Evolutionary conservation across 2,329 filamentous ascomycete genomes (phyloP).

Genomic region (Pyrenochaeta sp.): DNA sequence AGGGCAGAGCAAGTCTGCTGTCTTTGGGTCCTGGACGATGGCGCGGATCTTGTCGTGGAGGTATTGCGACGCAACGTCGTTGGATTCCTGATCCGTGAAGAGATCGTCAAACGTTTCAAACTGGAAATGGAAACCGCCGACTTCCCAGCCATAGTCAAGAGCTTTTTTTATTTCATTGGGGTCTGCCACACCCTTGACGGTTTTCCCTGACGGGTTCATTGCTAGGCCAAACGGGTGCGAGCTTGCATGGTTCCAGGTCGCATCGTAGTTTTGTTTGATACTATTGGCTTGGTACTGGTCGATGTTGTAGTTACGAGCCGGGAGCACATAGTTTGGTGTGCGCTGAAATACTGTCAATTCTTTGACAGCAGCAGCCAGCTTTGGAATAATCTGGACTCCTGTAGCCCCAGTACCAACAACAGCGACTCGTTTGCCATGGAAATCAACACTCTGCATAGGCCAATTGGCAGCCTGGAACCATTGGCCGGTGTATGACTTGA

Average conservation of each 20-base stretch:
- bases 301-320: slow-evolving; percentile 27
- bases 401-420: slow-evolving; percentile 68
- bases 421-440: slow-evolving; percentile 62
- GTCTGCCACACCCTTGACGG: no score
- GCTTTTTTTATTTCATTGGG: neutral
- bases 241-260: no score
- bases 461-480: neutral
- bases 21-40: neutral
- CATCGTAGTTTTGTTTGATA: no score
- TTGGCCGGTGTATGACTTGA: neutral
- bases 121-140: neutral
- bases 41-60: neutral
- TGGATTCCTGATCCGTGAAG: neutral
- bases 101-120: neutral
- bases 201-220: no score
- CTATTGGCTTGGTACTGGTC: slow-evolving; percentile 4
- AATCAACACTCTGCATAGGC: slow-evolving; percentile 44
- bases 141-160: neutral
- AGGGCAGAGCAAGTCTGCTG: slow-evolving; percentile 1
- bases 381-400: slow-evolving; percentile 61
- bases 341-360: slow-evolving; percentile 64
- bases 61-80: neutral
- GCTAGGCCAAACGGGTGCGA: no score
- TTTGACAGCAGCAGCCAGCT: neutral
- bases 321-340: slow-evolving; percentile 67